Evolutionary conservation across 148 eudicot species (phyloP).

Genomic region (Spergularia bocconei): DNA sequence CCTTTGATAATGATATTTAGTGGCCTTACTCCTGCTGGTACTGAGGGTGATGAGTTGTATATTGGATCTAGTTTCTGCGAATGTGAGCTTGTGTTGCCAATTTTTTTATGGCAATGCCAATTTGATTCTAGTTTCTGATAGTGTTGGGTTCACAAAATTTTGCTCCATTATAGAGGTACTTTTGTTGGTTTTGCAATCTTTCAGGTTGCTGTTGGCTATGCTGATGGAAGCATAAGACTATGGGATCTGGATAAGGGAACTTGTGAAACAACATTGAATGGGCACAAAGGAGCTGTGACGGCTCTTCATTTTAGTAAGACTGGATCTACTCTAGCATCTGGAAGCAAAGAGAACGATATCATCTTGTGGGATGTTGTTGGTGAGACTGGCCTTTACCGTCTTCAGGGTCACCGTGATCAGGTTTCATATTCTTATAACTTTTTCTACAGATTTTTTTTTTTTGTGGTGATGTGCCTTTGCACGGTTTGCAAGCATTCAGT

Average conservation of each 20-base stretch:
- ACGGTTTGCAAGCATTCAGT: neutral
- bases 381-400: slow-evolving; percentile 90
- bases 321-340: slow-evolving; percentile 90
- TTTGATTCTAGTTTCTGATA: neutral
- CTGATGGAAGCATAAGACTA: slow-evolving; percentile 91
- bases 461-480: neutral
- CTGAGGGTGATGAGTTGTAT: too few species aligned
- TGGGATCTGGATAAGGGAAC: slow-evolving; percentile 77
- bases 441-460: neutral
- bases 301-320: slow-evolving; percentile 65
- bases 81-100: too few species aligned
- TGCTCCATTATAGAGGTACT: neutral
- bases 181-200: slow-evolving; percentile 1
- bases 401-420: slow-evolving; percentile 98
- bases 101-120: neutral
- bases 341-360: slow-evolving; percentile 90
- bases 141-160: neutral
- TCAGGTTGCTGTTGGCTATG: slow-evolving; percentile 92
- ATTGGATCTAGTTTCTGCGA: too few species aligned
- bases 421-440: slow-evolving; percentile 28
- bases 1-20: too few species aligned
- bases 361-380: slow-evolving; percentile 98
- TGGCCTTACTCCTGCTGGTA: too few species aligned
- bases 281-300: slow-evolving; percentile 90
- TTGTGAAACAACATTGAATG: slow-evolving; percentile 91